Evolutionary conservation across 768 basidiomycete species (phyloP).

Genomic region (Tylopilus rubrobrunneus): DNA sequence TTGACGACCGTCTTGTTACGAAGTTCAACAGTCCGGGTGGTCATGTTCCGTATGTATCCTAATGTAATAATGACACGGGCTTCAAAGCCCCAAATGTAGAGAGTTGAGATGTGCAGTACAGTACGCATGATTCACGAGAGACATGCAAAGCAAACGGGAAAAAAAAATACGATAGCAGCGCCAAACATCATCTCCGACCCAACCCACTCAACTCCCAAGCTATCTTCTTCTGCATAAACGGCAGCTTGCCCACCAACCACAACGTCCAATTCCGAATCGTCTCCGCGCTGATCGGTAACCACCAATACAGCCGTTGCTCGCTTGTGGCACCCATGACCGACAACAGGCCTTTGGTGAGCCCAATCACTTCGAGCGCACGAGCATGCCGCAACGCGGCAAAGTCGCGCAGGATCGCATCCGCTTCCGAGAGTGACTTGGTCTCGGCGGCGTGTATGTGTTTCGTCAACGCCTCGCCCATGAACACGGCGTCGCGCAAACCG

Average conservation of each 20-base stretch:
- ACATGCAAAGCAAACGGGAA: neutral
- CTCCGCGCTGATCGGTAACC: slow-evolving; percentile 26
- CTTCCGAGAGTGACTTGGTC: slow-evolving; percentile 8
- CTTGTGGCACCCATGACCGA: slow-evolving; percentile 19
- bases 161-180: neutral
- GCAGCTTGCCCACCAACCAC: slow-evolving; percentile 19
- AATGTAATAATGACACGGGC: too few relatives aligned
- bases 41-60: too few relatives aligned
- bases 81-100: too few relatives aligned
- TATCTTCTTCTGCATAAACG: slow-evolving; percentile 13
- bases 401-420: slow-evolving; percentile 33
- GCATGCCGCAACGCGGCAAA: slow-evolving; percentile 36
- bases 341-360: slow-evolving; percentile 36
- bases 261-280: slow-evolving; percentile 29
- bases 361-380: slow-evolving; percentile 41
- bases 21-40: too few relatives aligned
- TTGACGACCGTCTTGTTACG: too few relatives aligned
- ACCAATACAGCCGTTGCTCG: slow-evolving; percentile 14
- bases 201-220: slow-evolving; percentile 28
- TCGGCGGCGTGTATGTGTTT: slow-evolving; percentile 30
- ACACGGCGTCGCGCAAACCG: slow-evolving; percentile 49
- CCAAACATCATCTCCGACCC: slow-evolving; percentile 9
- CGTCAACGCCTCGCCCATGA: slow-evolving; percentile 40
- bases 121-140: neutral
- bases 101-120: too few relatives aligned